Conservation (phyloP, 2,329 filamentous ascomycete genomes). For the Venturia carpophila region DNA sequence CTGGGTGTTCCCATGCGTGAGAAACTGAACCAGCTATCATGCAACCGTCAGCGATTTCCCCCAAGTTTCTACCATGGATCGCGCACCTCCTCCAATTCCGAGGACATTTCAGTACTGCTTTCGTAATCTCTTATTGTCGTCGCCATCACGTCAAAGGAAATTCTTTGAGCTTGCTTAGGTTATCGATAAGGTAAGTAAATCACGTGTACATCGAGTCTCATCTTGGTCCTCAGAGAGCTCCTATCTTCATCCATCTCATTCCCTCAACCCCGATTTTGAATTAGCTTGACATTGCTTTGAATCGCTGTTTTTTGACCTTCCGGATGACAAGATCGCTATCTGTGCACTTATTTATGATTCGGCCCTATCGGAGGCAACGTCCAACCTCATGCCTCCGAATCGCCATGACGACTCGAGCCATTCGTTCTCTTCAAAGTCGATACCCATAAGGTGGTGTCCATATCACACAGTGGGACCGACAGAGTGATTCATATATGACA, state of each 20-base stretch:
- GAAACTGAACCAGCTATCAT: slow-evolving; percentile 76
- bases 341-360: background rate
- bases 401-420: background rate
- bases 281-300: background rate
- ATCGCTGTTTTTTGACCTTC: background rate
- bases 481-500: background rate
- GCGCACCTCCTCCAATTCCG: slow-evolving; percentile 5
- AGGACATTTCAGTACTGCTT: slow-evolving; percentile 2
- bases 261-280: background rate
- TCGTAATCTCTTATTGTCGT: background rate
- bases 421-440: background rate
- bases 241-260: background rate
- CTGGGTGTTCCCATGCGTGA: slow-evolving; percentile 84
- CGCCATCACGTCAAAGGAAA: background rate
- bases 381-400: background rate
- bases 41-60: background rate
- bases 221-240: background rate
- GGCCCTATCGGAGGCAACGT: background rate
- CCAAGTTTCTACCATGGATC: background rate
- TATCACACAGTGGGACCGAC: background rate
- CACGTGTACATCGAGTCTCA: too few species aligned
- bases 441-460: too few species aligned
- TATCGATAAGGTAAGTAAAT: too few species aligned
- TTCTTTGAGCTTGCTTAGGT: background rate
- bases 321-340: background rate